Conservation (phyloP, 345 rosid genomes). For the Excoecaria cochinchinensis region DNA sequence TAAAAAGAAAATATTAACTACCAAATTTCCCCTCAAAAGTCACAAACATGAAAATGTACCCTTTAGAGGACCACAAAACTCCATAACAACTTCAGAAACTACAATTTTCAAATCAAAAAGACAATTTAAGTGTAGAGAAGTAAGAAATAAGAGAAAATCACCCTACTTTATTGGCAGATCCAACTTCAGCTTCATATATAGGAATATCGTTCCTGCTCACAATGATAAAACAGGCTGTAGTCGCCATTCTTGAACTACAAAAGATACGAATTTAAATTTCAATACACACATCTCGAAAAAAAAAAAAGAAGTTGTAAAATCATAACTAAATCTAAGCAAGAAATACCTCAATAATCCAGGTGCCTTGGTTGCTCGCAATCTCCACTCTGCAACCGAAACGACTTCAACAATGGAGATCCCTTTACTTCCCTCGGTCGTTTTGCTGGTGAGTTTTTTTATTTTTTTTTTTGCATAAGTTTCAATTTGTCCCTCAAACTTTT, state of each 20-base stretch:
- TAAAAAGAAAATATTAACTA: background rate
- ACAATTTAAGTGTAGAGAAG: background rate
- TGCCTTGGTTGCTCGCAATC: background rate
- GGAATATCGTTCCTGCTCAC: slow-evolving; percentile 93
- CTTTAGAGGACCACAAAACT: background rate
- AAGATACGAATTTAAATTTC: background rate
- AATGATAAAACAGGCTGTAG: slow-evolving; percentile 83
- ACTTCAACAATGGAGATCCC: background rate
- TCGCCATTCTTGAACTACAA: slow-evolving; percentile 50
- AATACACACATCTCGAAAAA: background rate
- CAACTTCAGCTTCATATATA: slow-evolving; percentile 95
- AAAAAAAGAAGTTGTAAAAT: background rate
- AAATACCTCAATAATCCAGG: background rate
- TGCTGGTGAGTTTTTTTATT: background rate
- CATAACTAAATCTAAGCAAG: background rate
- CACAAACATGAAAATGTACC: slow-evolving; percentile 1
- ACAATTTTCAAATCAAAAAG: background rate
- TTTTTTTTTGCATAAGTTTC: too few species aligned
- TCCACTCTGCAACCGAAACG: background rate
- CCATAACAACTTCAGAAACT: background rate
- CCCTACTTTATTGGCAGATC: slow-evolving; percentile 78
- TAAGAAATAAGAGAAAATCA: background rate
- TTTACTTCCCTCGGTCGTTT: background rate
- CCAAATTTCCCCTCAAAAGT: background rate
- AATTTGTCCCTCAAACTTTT: too few species aligned